Evolutionary conservation across 495 filamentous ascomycete species (phyloP).

Genomic region (Neurospora cerealis): DNA sequence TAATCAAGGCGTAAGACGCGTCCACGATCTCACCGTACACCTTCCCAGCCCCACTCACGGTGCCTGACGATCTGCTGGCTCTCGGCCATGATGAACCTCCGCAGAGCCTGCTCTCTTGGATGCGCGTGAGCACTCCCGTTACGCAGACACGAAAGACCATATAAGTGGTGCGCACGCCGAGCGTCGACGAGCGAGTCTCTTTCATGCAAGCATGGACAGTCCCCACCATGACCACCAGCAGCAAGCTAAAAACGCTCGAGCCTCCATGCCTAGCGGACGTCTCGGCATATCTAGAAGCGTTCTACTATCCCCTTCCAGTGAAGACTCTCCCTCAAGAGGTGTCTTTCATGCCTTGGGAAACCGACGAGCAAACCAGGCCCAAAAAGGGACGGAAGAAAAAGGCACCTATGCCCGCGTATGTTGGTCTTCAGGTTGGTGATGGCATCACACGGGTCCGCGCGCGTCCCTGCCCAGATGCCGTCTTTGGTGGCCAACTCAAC

Average conservation of each 20-base stretch:
- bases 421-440: constrained; percentile 33
- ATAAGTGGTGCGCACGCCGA: constrained; percentile 42
- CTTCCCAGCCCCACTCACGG: constrained; percentile 51
- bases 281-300: constrained; percentile 44
- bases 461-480: constrained; percentile 37
- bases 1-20: too few species aligned
- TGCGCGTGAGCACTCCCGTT: constrained; percentile 43
- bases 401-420: constrained; percentile 9
- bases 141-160: constrained; percentile 38
- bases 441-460: constrained; percentile 42
- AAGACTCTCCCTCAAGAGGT: constrained; percentile 31
- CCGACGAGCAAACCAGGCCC: neutral
- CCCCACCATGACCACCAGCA: constrained; percentile 7
- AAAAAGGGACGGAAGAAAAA: constrained; percentile 5
- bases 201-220: constrained; percentile 30
- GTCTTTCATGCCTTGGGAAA: constrained; percentile 38
- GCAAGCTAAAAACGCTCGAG: neutral
- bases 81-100: constrained; percentile 42
- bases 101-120: constrained; percentile 50
- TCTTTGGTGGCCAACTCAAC: constrained; percentile 47
- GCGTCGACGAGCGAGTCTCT: constrained; percentile 20
- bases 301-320: constrained; percentile 50
- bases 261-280: constrained; percentile 27
- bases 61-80: constrained; percentile 51
- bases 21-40: constrained; percentile 4